Base-by-base conservation (phyloP, 768 basidiomycete genomes). In the Tricholoma saponaceum region DNA sequence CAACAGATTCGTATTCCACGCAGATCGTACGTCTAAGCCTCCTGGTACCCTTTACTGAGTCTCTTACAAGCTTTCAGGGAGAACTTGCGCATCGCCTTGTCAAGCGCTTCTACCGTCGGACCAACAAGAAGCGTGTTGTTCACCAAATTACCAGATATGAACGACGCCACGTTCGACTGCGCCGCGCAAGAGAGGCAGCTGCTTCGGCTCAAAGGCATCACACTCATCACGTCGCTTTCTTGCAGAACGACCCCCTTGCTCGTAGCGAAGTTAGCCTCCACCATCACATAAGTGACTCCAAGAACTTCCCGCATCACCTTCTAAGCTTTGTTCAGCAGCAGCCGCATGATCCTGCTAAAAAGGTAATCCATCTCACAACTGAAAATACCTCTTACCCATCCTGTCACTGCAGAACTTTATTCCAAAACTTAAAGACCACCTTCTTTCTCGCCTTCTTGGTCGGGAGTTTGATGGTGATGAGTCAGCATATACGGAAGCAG, bases 1-100 rank as follows among this genome's bases (percentile, higher is more conserved):
- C 69, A 14, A 64, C 61, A 13, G 68, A 67, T 33, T 60, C 59
- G 13, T 64, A 58, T 56, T 63, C 69, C 0, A 75, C 74, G 0
- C 23, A 41, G 12, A n/a, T 53, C 8, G 52, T 58, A 46, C 5
- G 20, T n/a, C 33, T 26, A 16, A 13, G 39, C 53, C 25, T 26
- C 28, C 28, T 35, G 35, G n/a, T 2, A 22, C 2, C 18, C 16
- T 30, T 4, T 30, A 32, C 8, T 4, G 23, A 28, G 4, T 51
- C 33, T 18, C 33, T 16, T 26, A 51, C 28, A 8, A 13, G 13
- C 28, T 8, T 54, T 4, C 32, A 62, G 59, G 63, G 59, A 5
- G 62, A 65, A 41, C 62, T 60, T 35, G 59, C 62, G 46, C 64
- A 65, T 52, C 50, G 54, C 8, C 46, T 46, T 5, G 54, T 56